Conservation (phyloP, 495 filamentous ascomycete species). For the Trichoderma virens region DNA sequence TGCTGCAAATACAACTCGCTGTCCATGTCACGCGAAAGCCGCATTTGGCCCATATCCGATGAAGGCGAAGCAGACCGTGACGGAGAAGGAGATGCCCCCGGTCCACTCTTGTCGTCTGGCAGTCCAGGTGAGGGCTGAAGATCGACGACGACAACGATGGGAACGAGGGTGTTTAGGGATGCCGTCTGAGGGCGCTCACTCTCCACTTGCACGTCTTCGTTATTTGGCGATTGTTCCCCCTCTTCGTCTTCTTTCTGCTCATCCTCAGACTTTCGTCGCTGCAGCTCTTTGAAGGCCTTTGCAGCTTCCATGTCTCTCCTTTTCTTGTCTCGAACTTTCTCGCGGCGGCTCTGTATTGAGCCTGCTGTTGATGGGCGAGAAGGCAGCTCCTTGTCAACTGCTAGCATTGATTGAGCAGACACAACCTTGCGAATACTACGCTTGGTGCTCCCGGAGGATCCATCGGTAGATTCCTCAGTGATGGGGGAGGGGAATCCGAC, state of each 20-base stretch:
- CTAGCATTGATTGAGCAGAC: background rate
- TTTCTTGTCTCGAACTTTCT: slow-evolving; percentile 22
- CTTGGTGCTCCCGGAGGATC: background rate
- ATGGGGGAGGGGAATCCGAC: background rate
- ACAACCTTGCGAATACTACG: background rate
- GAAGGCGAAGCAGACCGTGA: background rate
- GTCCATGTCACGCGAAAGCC: background rate
- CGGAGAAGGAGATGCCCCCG: background rate
- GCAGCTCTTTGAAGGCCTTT: slow-evolving; percentile 13
- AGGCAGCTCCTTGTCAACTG: slow-evolving; percentile 6
- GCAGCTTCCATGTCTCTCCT: slow-evolving; percentile 18
- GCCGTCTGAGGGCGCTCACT: background rate
- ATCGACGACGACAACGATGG: slow-evolving; percentile 20
- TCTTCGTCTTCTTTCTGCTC: background rate
- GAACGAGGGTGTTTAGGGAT: slow-evolving; percentile 8
- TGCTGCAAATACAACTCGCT: slow-evolving; percentile 12
- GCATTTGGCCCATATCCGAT: background rate
- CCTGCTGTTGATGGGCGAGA: slow-evolving; percentile 3
- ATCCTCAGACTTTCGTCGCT: slow-evolving; percentile 2
- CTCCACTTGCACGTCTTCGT: background rate
- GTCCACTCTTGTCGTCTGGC: background rate
- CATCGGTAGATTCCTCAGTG: background rate
- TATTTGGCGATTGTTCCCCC: background rate
- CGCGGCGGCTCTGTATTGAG: slow-evolving; percentile 14
- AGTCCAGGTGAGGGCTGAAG: slow-evolving; percentile 14